Evolutionary conservation across 495 filamentous ascomycete species (phyloP).

Genomic region (Penicillium dipodomyicola): DNA sequence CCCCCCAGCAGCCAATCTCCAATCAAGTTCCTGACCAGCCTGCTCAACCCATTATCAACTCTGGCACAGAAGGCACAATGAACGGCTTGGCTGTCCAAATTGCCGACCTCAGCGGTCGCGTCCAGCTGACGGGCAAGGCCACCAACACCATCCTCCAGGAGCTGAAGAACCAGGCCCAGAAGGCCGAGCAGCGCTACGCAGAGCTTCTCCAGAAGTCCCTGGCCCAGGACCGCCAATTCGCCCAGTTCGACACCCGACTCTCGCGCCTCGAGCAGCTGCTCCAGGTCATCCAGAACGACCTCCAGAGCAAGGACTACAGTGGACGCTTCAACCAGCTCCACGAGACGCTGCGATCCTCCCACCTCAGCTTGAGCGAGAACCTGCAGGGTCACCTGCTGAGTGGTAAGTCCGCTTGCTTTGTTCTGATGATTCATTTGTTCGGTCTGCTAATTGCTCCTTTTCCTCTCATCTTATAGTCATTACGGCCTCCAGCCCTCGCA

Average conservation of each 20-base stretch:
- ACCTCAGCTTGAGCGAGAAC: constrained; percentile 61
- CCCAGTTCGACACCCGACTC: constrained; percentile 47
- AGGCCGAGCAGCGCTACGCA: constrained; percentile 58
- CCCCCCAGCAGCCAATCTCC: constrained; percentile 33
- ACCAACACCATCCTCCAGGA: constrained; percentile 66
- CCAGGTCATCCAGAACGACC: constrained; percentile 57
- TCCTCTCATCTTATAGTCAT: constrained; percentile 48
- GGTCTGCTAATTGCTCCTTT: constrained; percentile 11
- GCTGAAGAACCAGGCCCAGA: constrained; percentile 44
- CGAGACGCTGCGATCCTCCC: constrained; percentile 67
- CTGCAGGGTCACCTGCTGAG: constrained; percentile 36
- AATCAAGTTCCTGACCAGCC: constrained; percentile 30
- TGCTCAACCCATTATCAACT: constrained; percentile 31
- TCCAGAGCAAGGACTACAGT: constrained; percentile 72
- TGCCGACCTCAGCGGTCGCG: constrained; percentile 73
- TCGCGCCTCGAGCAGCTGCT: constrained; percentile 58
- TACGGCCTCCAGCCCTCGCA: constrained; percentile 58
- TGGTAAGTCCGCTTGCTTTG: constrained; percentile 24
- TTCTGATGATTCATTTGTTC: background rate
- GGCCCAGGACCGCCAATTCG: constrained; percentile 33
- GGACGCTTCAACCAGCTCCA: constrained; percentile 68
- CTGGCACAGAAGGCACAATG: constrained; percentile 34
- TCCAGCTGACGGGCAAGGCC: constrained; percentile 73
- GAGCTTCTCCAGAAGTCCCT: constrained; percentile 50
- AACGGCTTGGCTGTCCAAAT: constrained; percentile 60